phyloP scores from a whole-genome alignment of 768 basidiomycete genomes.

The Cantharellus cinnabarinus region DNA sequence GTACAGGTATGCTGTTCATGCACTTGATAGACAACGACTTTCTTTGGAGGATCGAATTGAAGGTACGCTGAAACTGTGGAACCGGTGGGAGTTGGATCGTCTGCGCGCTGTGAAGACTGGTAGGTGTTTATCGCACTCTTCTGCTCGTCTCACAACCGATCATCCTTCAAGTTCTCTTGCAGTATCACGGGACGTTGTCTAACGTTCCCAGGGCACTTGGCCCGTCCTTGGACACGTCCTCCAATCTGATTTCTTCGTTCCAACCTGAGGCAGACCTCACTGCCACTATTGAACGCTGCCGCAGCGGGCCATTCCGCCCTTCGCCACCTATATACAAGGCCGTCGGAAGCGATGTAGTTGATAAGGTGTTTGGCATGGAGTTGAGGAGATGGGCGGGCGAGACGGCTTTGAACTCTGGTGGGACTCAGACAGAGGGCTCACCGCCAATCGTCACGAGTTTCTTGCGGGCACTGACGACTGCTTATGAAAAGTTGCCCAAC shows the following conservation, averaged over 20 bases:
- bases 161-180: constrained; percentile 39
- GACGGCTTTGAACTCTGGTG: constrained; percentile 42
- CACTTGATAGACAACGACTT: constrained; percentile 68
- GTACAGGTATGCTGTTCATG: constrained; percentile 63
- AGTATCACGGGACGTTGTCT: constrained; percentile 66
- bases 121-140: constrained; percentile 12
- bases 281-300: constrained; percentile 77
- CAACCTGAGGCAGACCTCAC: constrained; percentile 74
- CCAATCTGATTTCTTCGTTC: constrained; percentile 60
- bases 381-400: constrained; percentile 73
- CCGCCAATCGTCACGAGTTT: constrained; percentile 59
- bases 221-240: constrained; percentile 44
- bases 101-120: constrained; percentile 72
- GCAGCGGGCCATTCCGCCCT: constrained; percentile 86
- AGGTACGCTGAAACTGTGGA: constrained; percentile 56
- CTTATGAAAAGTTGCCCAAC: constrained; percentile 37
- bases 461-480: constrained; percentile 37
- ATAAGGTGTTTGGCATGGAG: constrained; percentile 83
- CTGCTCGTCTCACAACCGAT: constrained; percentile 4
- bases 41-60: constrained; percentile 74
- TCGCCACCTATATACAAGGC: constrained; percentile 72
- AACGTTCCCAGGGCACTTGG: constrained; percentile 51
- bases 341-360: constrained; percentile 59
- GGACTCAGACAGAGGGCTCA: constrained; percentile 32
- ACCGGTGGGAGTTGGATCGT: constrained; percentile 72